Evolutionary conservation across 73 alveolate species (phyloP).

Genomic region (Paramecium primaurelia): DNA sequence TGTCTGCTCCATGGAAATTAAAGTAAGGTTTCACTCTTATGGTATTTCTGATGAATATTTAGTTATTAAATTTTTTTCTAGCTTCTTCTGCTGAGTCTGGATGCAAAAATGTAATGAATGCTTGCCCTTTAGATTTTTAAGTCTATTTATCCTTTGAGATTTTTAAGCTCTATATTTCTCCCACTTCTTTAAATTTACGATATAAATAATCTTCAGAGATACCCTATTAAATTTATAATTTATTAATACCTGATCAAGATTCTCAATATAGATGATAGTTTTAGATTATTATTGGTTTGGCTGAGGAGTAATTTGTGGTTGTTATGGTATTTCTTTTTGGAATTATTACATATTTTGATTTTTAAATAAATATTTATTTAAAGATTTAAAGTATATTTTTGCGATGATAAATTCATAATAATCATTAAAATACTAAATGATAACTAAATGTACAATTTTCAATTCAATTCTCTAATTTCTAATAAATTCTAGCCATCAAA

Average conservation of each 20-base stretch:
- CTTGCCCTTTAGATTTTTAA: neutral
- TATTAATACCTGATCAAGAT: neutral
- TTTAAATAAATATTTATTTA: no score
- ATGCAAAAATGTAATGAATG: neutral
- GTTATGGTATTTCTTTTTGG: neutral
- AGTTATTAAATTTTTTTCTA: neutral
- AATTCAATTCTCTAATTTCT: no score
- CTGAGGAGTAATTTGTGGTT: no score
- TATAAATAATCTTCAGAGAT: slow-evolving; percentile 19
- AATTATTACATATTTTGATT: neutral
- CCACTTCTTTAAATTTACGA: neutral
- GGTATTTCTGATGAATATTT: neutral
- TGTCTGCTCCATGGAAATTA: neutral
- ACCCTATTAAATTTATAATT: neutral
- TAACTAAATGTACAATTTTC: no score
- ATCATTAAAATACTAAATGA: no score
- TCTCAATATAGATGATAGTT: neutral
- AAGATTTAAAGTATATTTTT: neutral
- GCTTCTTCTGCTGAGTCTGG: slow-evolving; percentile 10
- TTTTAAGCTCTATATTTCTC: neutral
- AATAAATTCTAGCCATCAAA: no score
- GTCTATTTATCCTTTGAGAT: neutral
- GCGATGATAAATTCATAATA: no score
- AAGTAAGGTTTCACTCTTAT: slow-evolving; percentile 20
- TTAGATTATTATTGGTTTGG: neutral